Evolutionary conservation across 1,139 yeast species (phyloP).

Genomic region (Magnusiomyces suaveolens): DNA sequence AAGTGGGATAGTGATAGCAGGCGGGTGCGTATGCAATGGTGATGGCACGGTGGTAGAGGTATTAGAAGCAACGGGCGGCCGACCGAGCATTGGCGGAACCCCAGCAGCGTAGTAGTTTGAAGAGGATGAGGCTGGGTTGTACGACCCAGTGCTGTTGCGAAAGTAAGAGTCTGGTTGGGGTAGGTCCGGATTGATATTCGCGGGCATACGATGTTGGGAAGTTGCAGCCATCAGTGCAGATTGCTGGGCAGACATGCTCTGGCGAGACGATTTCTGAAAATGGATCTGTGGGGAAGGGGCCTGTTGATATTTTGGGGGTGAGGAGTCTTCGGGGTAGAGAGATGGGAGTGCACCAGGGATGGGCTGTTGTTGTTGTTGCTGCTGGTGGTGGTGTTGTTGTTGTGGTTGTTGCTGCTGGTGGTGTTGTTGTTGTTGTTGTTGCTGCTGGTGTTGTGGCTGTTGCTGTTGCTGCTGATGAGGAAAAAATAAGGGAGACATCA

Average conservation of each 20-base stretch:
- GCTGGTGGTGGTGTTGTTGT: too few relatives aligned
- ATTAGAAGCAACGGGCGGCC: slow-evolving; percentile 4
- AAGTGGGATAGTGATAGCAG: slow-evolving; percentile 17
- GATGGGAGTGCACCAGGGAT: slow-evolving; percentile 2
- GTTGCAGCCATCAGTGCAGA: slow-evolving; percentile 5
- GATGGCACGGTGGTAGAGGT: background rate
- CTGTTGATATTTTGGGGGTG: background rate
- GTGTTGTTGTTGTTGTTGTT: too few relatives aligned
- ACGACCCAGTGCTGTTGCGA: background rate
- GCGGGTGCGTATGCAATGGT: background rate
- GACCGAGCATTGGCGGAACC: background rate
- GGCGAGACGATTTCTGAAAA: slow-evolving; percentile 6
- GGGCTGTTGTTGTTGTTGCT: slow-evolving; percentile 12
- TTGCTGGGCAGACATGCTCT: slow-evolving; percentile 11
- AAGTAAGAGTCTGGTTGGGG: background rate
- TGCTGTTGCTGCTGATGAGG: too few relatives aligned
- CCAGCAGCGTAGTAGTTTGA: background rate
- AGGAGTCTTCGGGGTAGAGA: background rate
- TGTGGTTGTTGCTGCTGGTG: too few relatives aligned
- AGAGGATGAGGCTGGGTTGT: background rate
- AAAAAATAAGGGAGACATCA: background rate
- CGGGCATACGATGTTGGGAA: slow-evolving; percentile 1
- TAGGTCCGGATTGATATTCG: background rate
- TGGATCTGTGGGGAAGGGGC: background rate
- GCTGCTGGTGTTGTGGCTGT: too few relatives aligned